Evolutionary conservation across 805 yeast species (phyloP), one percentile per base, ranked within the genome.

Genomic region (Saturnispora hagleri): DNA sequence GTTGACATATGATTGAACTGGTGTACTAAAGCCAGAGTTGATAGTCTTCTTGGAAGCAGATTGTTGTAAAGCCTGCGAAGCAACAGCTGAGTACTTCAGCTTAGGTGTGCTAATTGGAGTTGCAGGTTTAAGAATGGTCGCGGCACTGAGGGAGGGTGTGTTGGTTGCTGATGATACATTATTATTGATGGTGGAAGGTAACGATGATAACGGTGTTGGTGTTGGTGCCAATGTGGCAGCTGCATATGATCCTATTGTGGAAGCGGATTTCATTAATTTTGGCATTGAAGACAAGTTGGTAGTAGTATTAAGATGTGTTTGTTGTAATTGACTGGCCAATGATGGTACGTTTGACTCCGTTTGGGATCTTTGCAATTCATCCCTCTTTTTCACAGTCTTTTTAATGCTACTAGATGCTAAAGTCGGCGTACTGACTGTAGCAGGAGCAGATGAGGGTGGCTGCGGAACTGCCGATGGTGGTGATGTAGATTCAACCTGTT

Each of bases 301-400:
- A 38, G 15, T 38, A 5, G 20, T 17, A 26, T 62, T 64, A 3
- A 68, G 63, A 22, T 65, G 64, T 5, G 71, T 57, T 31, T 58
- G 57, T 22, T 53, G 50, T 9, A 62, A 28, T 12, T 56, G 58
- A 41, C 48, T 52, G 26, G 53, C 58, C 12, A 43, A 12, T 26
- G 52, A 38, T 22, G 46, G 31, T 10, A 34, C 42, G 18, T 20
- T 33, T 40, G 46, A 41, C 18, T 45, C 47, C n/a, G 40, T 24
- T 26, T 50, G 50, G 8, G 41, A 26, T 24, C 38, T 26, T 35
- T 28, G 50, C 43, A 47, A 22, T 10, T 48, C 44, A 27, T 53
- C 51, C 24, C 43, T 44, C 35, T 44, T 50, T 36, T 46, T 46
- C 15, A 50, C 22, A 12, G 24, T 17, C 42, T 49, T 43, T 35